Percentiles rank a stretch among this genome's conserved stretches.
Conservation (phyloP, 768 basidiomycete genomes). For the Termitomyces sp. region DNA sequence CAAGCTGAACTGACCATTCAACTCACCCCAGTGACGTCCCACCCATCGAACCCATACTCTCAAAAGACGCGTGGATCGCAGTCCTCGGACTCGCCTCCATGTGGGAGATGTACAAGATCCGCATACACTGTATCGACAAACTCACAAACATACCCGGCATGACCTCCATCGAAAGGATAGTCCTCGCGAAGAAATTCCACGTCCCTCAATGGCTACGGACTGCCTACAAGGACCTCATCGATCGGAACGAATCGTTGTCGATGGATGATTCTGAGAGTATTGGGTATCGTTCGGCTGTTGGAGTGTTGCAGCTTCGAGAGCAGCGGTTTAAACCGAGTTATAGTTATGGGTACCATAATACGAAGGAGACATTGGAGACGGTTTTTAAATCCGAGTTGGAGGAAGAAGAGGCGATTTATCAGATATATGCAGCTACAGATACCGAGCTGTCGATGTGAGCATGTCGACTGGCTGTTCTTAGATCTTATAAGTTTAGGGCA, state of each 20-base stretch:
- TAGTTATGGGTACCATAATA: neutral
- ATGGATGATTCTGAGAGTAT: constrained; percentile 8
- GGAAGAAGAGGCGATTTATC: neutral
- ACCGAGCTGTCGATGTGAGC: too few relatives aligned
- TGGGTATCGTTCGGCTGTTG: constrained; percentile 6
- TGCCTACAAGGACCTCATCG: constrained; percentile 9
- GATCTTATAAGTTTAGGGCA: neutral
- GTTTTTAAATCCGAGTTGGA: constrained; percentile 4
- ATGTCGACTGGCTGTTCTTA: too few relatives aligned
- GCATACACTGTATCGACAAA: constrained; percentile 8
- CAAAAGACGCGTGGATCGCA: constrained; percentile 14
- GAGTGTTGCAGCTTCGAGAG: constrained; percentile 13
- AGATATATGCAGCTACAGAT: neutral
- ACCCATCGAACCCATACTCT: neutral
- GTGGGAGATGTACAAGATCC: constrained; percentile 16
- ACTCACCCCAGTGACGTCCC: constrained; percentile 4
- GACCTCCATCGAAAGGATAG: constrained; percentile 3
- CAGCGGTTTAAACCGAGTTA: neutral
- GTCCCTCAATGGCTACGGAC: constrained; percentile 15
- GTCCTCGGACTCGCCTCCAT: constrained; percentile 10
- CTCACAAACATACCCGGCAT: constrained; percentile 1
- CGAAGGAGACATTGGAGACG: neutral
- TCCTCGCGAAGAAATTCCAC: constrained; percentile 10
- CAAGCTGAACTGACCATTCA: neutral
- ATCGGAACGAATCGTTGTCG: neutral